Evolutionary conservation across 2,329 filamentous ascomycete species (phyloP).

Genomic region (Aureobasidium sp.): DNA sequence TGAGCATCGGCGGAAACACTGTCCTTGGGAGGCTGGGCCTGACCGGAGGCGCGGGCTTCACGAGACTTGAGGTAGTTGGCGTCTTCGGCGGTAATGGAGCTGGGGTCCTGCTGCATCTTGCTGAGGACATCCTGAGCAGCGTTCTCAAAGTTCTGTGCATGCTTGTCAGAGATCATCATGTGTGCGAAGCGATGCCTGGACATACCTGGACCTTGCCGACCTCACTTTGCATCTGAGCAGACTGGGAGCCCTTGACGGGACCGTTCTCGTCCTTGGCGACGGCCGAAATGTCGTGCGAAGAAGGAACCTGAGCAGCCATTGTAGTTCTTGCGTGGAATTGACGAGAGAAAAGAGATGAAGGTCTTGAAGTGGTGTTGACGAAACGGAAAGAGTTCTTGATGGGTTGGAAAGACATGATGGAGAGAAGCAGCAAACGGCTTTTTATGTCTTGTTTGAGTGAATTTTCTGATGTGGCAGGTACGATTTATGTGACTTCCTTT

Average conservation of each 20-base stretch:
- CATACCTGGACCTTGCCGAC: constrained; percentile 17
- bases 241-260: constrained; percentile 22
- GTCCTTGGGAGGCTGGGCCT: constrained; percentile 20
- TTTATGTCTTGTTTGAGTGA: neutral
- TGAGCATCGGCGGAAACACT: constrained; percentile 31
- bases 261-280: constrained; percentile 26
- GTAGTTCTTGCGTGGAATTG: constrained; percentile 5
- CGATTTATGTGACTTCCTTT: neutral
- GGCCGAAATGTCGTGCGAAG: constrained; percentile 23
- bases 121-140: constrained; percentile 21
- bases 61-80: constrained; percentile 33
- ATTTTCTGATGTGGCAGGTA: neutral
- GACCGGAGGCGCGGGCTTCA: constrained; percentile 27
- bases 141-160: constrained; percentile 20
- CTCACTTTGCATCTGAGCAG: constrained; percentile 27
- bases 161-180: neutral
- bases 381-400: neutral
- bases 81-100: constrained; percentile 28
- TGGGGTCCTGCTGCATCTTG: constrained; percentile 23
- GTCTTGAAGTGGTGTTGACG: constrained; percentile 1
- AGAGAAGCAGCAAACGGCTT: neutral
- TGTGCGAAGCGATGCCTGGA: neutral
- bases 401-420: constrained; percentile 1
- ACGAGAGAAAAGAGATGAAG: constrained; percentile 1
- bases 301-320: constrained; percentile 10